A percentile compares a stretch with the other conserved stretches of the same genome.
Conservation (phyloP, 176 grass and related monocot species). For the Bonia amplexicaulis region DNA sequence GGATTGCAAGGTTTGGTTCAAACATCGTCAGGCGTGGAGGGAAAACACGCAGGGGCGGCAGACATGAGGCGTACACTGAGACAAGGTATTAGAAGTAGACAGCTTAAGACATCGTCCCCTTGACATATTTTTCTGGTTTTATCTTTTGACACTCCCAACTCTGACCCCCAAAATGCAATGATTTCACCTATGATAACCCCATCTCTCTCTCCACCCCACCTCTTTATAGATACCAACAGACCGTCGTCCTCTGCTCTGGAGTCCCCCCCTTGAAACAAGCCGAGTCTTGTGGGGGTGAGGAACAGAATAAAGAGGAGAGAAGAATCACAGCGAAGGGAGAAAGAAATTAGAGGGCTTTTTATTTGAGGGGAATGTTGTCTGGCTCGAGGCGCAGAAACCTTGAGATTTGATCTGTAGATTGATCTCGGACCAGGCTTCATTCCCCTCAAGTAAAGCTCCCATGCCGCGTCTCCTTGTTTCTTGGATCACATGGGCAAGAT, state of each 20-base stretch:
- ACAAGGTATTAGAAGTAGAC: background rate
- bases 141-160: background rate
- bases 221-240: conserved; percentile 37
- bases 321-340: background rate
- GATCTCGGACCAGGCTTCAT: conserved; percentile 99
- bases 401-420: conserved; percentile 25
- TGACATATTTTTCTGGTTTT: background rate
- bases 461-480: background rate
- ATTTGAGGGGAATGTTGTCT: conserved; percentile 62
- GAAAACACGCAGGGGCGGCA: too few species aligned
- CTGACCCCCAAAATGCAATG: conserved; percentile 6
- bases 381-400: conserved; percentile 39
- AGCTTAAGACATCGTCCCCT: background rate
- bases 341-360: background rate
- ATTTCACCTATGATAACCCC: conserved; percentile 31
- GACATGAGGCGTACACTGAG: too few species aligned
- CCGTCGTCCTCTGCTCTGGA: conserved; percentile 3
- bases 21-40: too few species aligned
- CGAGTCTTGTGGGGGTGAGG: background rate
- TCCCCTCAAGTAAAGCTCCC: conserved; percentile 63
- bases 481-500: background rate
- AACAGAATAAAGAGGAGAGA: background rate
- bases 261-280: conserved; percentile 18
- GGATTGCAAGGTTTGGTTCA: too few species aligned
- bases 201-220: background rate